Conservation (phyloP, 768 basidiomycete species). For the Nidula microcarpa region DNA sequence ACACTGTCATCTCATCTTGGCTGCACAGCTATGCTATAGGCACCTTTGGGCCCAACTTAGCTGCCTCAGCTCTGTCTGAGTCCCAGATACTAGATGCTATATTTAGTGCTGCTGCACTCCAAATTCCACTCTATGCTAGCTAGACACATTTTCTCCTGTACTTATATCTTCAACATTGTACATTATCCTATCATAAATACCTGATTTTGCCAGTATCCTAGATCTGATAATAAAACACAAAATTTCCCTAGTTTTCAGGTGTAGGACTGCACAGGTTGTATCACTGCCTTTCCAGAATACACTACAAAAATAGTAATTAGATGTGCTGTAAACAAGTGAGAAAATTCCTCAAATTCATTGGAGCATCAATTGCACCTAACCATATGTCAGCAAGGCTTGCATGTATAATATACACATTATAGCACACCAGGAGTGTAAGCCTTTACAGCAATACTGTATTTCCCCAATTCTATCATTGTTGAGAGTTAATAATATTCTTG, state of each 20-base stretch:
- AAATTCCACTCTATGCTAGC: too few species aligned
- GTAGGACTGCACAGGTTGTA: not conserved
- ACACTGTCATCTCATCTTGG: too few species aligned
- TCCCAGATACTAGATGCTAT: too few species aligned
- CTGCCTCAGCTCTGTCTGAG: too few species aligned
- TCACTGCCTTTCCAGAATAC: not conserved
- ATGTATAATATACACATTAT: not conserved
- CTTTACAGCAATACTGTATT: slow-evolving; percentile 28
- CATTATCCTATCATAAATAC: not conserved
- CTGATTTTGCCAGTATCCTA: not conserved
- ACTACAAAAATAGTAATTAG: not conserved
- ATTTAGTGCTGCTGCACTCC: too few species aligned
- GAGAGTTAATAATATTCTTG: not conserved
- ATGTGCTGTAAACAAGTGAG: not conserved
- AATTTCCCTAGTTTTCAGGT: not conserved
- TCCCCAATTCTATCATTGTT: slow-evolving; percentile 14
- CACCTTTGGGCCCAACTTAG: too few species aligned
- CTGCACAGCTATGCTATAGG: too few species aligned
- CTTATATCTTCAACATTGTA: not conserved
- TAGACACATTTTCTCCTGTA: too few species aligned
- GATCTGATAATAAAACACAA: not conserved
- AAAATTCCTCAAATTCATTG: slow-evolving; percentile 5
- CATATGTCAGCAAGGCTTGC: not conserved
- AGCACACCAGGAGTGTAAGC: slow-evolving; percentile 25
- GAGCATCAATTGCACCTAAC: slow-evolving; percentile 10